Conservation (phyloP, 1,284 basidiomycete genomes). For the Malassezia vespertilionis region DNA sequence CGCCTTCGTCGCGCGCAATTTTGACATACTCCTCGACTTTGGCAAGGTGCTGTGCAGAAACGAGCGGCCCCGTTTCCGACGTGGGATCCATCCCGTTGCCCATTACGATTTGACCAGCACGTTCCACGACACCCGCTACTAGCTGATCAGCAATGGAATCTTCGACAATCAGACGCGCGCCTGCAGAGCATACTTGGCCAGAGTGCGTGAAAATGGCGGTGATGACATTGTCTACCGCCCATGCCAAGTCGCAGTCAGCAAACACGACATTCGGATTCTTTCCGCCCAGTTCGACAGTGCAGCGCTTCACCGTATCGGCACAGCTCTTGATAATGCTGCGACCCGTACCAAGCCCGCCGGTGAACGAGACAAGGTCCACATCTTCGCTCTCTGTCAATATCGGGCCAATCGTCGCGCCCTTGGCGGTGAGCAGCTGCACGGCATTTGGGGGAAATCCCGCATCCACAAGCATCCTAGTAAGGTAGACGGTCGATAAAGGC, state of each 20-base stretch:
- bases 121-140: constrained; percentile 39
- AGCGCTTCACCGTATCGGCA: constrained; percentile 40
- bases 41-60: constrained; percentile 34
- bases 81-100: constrained; percentile 39
- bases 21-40: constrained; percentile 39
- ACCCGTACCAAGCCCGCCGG: constrained; percentile 43
- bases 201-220: constrained; percentile 45
- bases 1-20: constrained; percentile 35
- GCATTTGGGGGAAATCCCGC: constrained; percentile 35
- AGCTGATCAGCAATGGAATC: constrained; percentile 43
- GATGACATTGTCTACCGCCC: constrained; percentile 43
- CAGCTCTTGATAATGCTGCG: constrained; percentile 35
- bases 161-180: constrained; percentile 43
- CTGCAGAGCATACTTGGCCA: constrained; percentile 46
- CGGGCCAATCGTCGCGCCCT: constrained; percentile 36
- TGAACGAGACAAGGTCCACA: constrained; percentile 46
- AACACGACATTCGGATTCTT: constrained; percentile 47
- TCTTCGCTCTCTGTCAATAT: constrained; percentile 35
- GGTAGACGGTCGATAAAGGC: constrained; percentile 42
- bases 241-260: constrained; percentile 41
- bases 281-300: constrained; percentile 45
- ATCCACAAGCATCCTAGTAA: constrained; percentile 38
- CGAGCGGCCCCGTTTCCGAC: constrained; percentile 41
- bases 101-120: constrained; percentile 36
- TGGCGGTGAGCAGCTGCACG: constrained; percentile 41